These are phyloP conservation scores for Fusarium brevicatenulatum DNA, from an alignment of 2,329 filamentous ascomycete genomes.

Conservation along the genomic window DNA sequence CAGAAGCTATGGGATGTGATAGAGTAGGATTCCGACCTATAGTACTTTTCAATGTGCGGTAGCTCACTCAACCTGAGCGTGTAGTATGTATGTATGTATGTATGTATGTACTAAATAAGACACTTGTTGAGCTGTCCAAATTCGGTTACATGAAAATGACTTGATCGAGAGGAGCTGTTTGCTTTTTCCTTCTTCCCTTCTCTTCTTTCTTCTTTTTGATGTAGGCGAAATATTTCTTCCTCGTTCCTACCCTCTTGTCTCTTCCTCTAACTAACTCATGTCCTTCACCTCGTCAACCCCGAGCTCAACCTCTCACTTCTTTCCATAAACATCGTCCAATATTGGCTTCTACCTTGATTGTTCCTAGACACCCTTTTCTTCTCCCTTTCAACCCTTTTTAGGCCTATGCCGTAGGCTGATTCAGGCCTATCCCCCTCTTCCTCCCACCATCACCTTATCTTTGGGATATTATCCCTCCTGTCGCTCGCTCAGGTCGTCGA, in stretches of 20 bases:
- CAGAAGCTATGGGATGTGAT: neutral
- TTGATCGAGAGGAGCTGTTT: slow-evolving; percentile 28
- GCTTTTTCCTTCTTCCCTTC: slow-evolving; percentile 1
- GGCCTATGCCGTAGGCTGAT: slow-evolving; percentile 11
- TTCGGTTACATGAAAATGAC: slow-evolving; percentile 36
- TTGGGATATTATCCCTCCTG: slow-evolving; percentile 16
- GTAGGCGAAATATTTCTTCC: neutral
- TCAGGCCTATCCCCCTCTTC: slow-evolving; percentile 11
- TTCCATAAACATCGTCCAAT: slow-evolving; percentile 6
- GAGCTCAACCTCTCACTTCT: slow-evolving; percentile 11
- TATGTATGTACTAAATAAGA: slow-evolving; percentile 12
- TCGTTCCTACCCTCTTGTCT: slow-evolving; percentile 14
- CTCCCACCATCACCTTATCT: slow-evolving; percentile 31
- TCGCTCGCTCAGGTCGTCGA: slow-evolving; percentile 33
- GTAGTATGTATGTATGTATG: neutral
- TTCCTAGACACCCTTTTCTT: slow-evolving; percentile 14
- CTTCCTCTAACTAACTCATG: neutral
- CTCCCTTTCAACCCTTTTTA: neutral
- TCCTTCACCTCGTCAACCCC: slow-evolving; percentile 34
- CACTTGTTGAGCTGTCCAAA: slow-evolving; percentile 33
- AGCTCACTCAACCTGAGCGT: neutral
- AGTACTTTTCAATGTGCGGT: neutral
- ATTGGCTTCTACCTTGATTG: slow-evolving; percentile 3
- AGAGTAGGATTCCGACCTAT: neutral
- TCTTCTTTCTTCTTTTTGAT: neutral